A percentile compares a stretch with the other conserved stretches of the same genome.
Evolutionary conservation across 1,284 basidiomycete species (phyloP).

Genomic region (Ustilago nuda): DNA sequence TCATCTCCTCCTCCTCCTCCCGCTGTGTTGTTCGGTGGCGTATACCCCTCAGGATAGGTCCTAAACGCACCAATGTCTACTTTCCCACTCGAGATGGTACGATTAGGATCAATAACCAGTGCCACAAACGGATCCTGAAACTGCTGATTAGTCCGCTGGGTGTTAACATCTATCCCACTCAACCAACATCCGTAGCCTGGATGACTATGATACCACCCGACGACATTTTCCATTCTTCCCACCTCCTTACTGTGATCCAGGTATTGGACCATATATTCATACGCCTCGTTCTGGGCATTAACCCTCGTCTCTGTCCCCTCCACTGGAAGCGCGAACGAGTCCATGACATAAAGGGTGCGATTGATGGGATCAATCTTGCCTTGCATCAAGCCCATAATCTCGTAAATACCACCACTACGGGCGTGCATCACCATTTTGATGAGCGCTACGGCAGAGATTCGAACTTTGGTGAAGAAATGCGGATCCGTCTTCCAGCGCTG

Average conservation of each 20-base stretch:
- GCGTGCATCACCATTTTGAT: slow-evolving; percentile 99
- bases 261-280: slow-evolving; percentile 98
- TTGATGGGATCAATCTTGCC: slow-evolving; percentile 89
- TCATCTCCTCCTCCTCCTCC: neutral
- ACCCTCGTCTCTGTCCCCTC: slow-evolving; percentile 99
- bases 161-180: slow-evolving; percentile 96
- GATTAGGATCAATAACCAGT: slow-evolving; percentile 97
- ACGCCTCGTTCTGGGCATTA: slow-evolving; percentile 93
- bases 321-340: slow-evolving; percentile 95
- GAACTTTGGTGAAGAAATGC: slow-evolving; percentile 91
- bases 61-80: slow-evolving; percentile 99
- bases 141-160: slow-evolving; percentile 92
- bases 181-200: slow-evolving; percentile 99
- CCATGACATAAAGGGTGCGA: slow-evolving; percentile 83
- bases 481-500: slow-evolving; percentile 90
- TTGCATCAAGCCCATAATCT: slow-evolving; percentile 99
- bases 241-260: slow-evolving; percentile 83
- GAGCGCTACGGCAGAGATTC: slow-evolving; percentile 91
- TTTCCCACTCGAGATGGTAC: slow-evolving; percentile 95
- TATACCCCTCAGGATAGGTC: slow-evolving; percentile 83
- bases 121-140: slow-evolving; percentile 97
- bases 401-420: slow-evolving; percentile 93
- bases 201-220: slow-evolving; percentile 99
- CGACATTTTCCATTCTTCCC: slow-evolving; percentile 84
- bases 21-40: slow-evolving; percentile 73